Percentiles rank a stretch among this genome's conserved stretches.
Evolutionary conservation across 1,139 yeast species (phyloP).

Genomic region (Suhomyces bokatorum): DNA sequence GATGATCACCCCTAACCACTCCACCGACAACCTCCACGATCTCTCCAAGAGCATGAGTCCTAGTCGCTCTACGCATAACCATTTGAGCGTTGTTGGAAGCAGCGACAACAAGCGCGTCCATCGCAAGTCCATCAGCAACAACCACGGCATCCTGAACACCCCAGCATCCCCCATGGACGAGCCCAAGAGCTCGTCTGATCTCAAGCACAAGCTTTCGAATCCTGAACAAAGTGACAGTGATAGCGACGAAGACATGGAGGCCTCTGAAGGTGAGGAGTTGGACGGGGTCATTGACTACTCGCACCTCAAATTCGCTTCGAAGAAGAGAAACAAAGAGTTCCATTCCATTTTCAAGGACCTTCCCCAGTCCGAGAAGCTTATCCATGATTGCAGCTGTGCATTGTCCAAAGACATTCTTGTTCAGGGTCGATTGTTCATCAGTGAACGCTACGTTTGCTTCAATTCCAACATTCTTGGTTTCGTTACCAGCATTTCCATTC

Average conservation of each 20-base stretch:
- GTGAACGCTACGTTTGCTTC: conserved; percentile 62
- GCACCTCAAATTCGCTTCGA: conserved; percentile 31
- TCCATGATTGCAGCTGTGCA: conserved; percentile 74
- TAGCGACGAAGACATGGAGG: conserved; percentile 18
- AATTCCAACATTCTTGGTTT: conserved; percentile 75
- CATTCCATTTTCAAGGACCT: conserved; percentile 61
- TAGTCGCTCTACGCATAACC: conserved; percentile 20
- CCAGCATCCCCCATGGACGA: conserved; percentile 12
- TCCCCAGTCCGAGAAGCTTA: conserved; percentile 52
- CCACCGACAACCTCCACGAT: conserved; percentile 22
- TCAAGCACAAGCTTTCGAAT: conserved; percentile 8
- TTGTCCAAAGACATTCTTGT: conserved; percentile 66
- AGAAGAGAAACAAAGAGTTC: conserved; percentile 60
- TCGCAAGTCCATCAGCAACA: conserved; percentile 22
- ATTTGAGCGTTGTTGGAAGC: conserved; percentile 18
- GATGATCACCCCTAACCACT: conserved; percentile 21
- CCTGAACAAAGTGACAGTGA: conserved; percentile 12
- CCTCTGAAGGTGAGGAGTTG: conserved; percentile 14
- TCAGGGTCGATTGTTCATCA: conserved; percentile 69
- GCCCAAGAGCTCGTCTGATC: conserved; percentile 9
- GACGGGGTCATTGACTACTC: conserved; percentile 23
- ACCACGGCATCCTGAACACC: conserved; percentile 1
- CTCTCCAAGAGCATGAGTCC: conserved; percentile 23
- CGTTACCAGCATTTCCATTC: conserved; percentile 66
- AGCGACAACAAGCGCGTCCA: conserved; percentile 23